Evolutionary conservation across 176 grass and related monocot genomes (phyloP).

Genomic region (Ensete ventricosum): DNA sequence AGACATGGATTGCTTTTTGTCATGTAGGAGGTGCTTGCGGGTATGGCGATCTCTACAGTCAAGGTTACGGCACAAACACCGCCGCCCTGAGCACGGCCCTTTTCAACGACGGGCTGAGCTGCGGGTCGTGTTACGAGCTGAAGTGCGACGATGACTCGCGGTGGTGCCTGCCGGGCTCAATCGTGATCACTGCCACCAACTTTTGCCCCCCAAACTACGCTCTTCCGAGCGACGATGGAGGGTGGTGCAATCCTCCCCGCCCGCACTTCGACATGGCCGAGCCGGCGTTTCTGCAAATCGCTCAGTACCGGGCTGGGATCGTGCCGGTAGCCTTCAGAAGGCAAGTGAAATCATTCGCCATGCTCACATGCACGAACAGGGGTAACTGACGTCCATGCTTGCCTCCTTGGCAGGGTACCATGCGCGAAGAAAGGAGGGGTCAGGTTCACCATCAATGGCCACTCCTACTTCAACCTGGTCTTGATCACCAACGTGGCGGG

Average conservation of each 20-base stretch:
- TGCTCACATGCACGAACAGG: not conserved
- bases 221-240: not conserved
- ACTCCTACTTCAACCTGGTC: slow-evolving; percentile 92
- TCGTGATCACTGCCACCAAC: slow-evolving; percentile 4
- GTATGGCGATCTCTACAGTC: not conserved
- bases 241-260: slow-evolving; percentile 5
- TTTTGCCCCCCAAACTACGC: slow-evolving; percentile 5
- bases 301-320: slow-evolving; percentile 6
- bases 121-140: not conserved
- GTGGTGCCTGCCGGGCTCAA: slow-evolving; percentile 1
- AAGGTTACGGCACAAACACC: slow-evolving; percentile 4
- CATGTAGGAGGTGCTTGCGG: not conserved
- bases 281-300: slow-evolving; percentile 2
- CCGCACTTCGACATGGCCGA: slow-evolving; percentile 11
- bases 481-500: slow-evolving; percentile 82
- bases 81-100: slow-evolving; percentile 6
- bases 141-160: not conserved
- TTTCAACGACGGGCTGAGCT: slow-evolving; percentile 4
- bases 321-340: slow-evolving; percentile 4
- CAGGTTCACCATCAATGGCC: slow-evolving; percentile 83
- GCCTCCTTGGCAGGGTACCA: slow-evolving; percentile 36
- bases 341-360: not conserved
- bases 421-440: slow-evolving; percentile 90
- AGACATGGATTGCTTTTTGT: not conserved
- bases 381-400: not conserved